These are phyloP conservation scores for Peronospora tabacina DNA, from an alignment of 352 stramenopile species.

Conservation along the genomic window DNA sequence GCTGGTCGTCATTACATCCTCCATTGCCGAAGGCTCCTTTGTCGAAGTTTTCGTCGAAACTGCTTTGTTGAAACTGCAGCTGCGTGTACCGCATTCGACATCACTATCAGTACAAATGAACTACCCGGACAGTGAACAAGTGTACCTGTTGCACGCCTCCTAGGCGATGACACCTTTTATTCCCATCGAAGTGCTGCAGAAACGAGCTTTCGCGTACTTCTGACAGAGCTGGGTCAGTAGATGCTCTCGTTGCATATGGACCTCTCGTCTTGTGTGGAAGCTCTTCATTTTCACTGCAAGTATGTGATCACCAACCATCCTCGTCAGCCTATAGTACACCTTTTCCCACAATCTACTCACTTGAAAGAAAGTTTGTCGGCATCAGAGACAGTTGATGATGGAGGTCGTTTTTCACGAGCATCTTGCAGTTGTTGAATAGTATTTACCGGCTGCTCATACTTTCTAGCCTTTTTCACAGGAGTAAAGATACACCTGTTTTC, in stretches of 20 bases:
- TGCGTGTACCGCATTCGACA: slow-evolving; percentile 1
- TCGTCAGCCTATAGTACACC: not conserved
- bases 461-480: slow-evolving; percentile 41
- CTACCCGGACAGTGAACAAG: not conserved
- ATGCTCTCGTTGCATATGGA: not conserved
- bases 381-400: slow-evolving; percentile 26
- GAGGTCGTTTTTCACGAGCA: slow-evolving; percentile 3
- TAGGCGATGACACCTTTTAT: not conserved
- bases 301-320: not conserved
- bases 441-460: slow-evolving; percentile 7
- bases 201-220: not conserved
- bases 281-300: slow-evolving; percentile 30
- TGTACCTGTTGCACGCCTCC: slow-evolving; percentile 10
- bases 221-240: slow-evolving; percentile 1
- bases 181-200: slow-evolving; percentile 1
- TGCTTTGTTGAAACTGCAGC: slow-evolving; percentile 1
- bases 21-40: not conserved
- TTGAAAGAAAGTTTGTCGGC: slow-evolving; percentile 37
- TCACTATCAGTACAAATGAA: not conserved
- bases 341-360: slow-evolving; percentile 12
- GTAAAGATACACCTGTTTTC: slow-evolving; percentile 45
- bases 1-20: slow-evolving; percentile 4
- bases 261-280: slow-evolving; percentile 16
- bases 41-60: slow-evolving; percentile 2
- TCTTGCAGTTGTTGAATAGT: slow-evolving; percentile 1